Base-by-base conservation (phyloP, 257 asterid genomes). In the Osmanthus fragrans region DNA sequence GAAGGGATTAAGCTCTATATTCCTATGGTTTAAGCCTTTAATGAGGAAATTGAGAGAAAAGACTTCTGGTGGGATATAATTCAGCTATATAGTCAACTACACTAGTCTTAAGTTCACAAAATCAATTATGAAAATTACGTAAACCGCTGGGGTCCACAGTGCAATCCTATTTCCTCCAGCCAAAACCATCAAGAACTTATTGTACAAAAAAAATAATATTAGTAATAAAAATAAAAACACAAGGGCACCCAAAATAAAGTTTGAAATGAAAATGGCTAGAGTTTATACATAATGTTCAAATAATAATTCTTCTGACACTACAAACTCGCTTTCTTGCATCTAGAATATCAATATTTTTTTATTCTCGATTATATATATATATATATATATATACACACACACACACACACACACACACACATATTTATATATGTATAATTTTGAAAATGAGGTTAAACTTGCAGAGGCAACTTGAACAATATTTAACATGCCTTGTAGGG, bases 381-480 rank as follows among this genome's bases (percentile, higher is more conserved):
- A n/a, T n/a, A n/a, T n/a, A n/a, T n/a, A n/a, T n/a, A n/a, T n/a
- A n/a, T n/a, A n/a, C n/a, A n/a, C n/a, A n/a, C n/a, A n/a, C n/a
- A n/a, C n/a, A n/a, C n/a, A n/a, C n/a, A n/a, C n/a, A n/a, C n/a
- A n/a, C n/a, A n/a, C n/a, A n/a, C n/a, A 40, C 0, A 34, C 7
- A 4, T 34, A 34, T 34, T 4, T 34, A 34, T 34, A 34, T 5
- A 45, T 45, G 0, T 54, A 54, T 45, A 54, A 18, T 6, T 18
- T 4, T 5, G 0, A 54, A 54, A 16, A 54, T 18, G 33, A 71
- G 63, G 54, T 30, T 25, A 63, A 71, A 70, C 64, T 5, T 60
- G 67, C 25, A 72, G 74, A n/a, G 71, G 49, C 21, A 16, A 47
- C 32, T 58, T 58, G 56, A 49, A 72, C 15, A 76, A 58, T 23